These are phyloP conservation scores for Solanum tacnaense DNA, from an alignment of 257 asterid genomes.

Conservation along the genomic window DNA sequence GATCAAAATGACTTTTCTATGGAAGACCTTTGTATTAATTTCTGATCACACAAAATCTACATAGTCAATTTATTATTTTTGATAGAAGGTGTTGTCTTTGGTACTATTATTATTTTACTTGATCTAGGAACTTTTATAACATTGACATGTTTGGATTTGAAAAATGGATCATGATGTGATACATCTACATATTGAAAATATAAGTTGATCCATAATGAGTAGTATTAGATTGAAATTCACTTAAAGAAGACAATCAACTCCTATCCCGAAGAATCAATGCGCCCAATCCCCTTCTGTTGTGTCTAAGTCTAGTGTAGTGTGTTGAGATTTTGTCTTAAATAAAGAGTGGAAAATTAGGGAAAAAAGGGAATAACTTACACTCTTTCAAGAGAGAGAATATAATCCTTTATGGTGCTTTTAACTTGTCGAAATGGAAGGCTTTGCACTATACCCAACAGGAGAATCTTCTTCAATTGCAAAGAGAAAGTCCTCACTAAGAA, in stretches of 20 bases:
- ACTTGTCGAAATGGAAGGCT: not conserved
- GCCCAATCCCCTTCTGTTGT: too few species aligned
- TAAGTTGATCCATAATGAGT: not conserved
- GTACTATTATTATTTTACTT: conserved; percentile 7
- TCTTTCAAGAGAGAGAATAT: not conserved
- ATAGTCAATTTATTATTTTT: too few species aligned
- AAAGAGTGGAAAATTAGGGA: too few species aligned
- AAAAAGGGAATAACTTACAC: too few species aligned
- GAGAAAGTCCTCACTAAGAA: not conserved
- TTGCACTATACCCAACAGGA: not conserved
- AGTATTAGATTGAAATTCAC: not conserved
- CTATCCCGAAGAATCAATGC: too few species aligned
- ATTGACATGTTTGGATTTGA: not conserved
- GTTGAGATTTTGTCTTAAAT: too few species aligned
- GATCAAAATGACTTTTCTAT: too few species aligned
- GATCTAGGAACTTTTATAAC: conserved; percentile 4
- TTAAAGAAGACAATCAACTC: not conserved
- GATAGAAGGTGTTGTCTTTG: not conserved
- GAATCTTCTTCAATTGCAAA: not conserved
- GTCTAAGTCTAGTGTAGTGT: too few species aligned
- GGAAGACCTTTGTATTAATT: too few species aligned
- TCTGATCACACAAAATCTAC: too few species aligned
- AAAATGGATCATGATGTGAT: not conserved
- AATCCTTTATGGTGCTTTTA: not conserved
- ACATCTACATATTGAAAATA: not conserved